Conservation (phyloP, 257 asterid genomes). For the Solanum neorickii region DNA sequence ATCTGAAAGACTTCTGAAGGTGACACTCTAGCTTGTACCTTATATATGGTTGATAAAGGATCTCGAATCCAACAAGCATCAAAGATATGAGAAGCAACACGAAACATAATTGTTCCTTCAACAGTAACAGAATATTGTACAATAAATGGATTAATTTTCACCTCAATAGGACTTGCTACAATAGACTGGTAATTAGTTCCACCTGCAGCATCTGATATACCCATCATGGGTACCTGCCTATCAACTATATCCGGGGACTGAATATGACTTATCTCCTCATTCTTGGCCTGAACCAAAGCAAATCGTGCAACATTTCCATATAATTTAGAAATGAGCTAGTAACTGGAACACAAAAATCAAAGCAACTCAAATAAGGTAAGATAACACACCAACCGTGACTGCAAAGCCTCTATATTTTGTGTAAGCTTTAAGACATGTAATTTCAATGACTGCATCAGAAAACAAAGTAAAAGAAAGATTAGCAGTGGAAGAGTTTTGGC, state of each 20-base stretch:
- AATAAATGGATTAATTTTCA: background rate
- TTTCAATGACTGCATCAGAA: slow-evolving; percentile 76
- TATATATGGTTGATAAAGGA: background rate
- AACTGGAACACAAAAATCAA: background rate
- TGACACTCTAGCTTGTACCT: background rate
- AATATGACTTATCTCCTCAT: slow-evolving; percentile 15
- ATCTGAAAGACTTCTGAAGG: background rate
- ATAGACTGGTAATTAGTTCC: slow-evolving; percentile 1
- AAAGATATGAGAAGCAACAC: background rate
- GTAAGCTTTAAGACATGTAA: slow-evolving; percentile 80
- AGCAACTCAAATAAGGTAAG: background rate
- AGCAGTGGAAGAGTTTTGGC: background rate
- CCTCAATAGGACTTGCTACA: slow-evolving; percentile 30
- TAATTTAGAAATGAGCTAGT: background rate
- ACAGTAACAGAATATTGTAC: background rate
- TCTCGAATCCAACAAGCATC: background rate
- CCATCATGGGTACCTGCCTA: slow-evolving; percentile 6
- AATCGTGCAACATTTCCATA: background rate
- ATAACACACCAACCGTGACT: slow-evolving; percentile 57
- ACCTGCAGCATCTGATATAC: slow-evolving; percentile 10
- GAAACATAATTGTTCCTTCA: background rate
- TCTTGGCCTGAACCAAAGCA: slow-evolving; percentile 40
- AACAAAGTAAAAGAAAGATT: slow-evolving; percentile 15
- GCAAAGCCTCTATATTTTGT: slow-evolving; percentile 51
- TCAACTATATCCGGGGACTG: slow-evolving; percentile 11